Conservation (phyloP, 2,329 filamentous ascomycete genomes). For the Sordariomycetes sp. region DNA sequence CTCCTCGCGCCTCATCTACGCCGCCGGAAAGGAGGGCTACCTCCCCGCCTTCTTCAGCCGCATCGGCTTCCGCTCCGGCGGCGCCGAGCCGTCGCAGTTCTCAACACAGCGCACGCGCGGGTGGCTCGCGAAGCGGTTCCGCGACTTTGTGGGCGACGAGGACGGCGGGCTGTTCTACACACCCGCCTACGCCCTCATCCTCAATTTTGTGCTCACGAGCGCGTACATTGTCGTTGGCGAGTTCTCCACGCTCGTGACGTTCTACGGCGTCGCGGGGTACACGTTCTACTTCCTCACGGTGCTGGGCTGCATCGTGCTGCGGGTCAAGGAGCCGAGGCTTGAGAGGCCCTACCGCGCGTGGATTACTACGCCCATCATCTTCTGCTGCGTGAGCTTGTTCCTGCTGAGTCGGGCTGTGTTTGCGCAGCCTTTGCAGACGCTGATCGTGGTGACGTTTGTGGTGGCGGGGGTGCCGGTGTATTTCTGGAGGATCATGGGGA, state of each 20-base stretch:
- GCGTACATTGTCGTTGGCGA: slow-evolving; percentile 78
- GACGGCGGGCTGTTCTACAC: slow-evolving; percentile 79
- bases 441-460: slow-evolving; percentile 78
- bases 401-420: slow-evolving; percentile 80
- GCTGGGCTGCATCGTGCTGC: slow-evolving; percentile 78
- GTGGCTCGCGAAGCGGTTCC: slow-evolving; percentile 45
- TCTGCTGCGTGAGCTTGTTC: slow-evolving; percentile 95
- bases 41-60: slow-evolving; percentile 72
- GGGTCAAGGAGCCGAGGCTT: slow-evolving; percentile 74
- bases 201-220: slow-evolving; percentile 64
- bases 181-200: slow-evolving; percentile 77
- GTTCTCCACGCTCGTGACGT: slow-evolving; percentile 84
- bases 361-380: slow-evolving; percentile 95
- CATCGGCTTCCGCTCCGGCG: slow-evolving; percentile 50
- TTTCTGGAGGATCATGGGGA: slow-evolving; percentile 67
- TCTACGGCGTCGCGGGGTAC: slow-evolving; percentile 95
- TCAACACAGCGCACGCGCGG: slow-evolving; percentile 34
- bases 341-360: slow-evolving; percentile 90
- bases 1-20: slow-evolving; percentile 81
- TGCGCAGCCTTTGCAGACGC: slow-evolving; percentile 77
- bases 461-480: slow-evolving; percentile 75
- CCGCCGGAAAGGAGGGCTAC: slow-evolving; percentile 89
- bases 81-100: slow-evolving; percentile 18
- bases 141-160: slow-evolving; percentile 58
- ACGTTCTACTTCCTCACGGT: slow-evolving; percentile 96